Evolutionary conservation across 345 rosid species (phyloP), one percentile per base, ranked within the genome.

Genomic region (Pugionium cornutum): DNA sequence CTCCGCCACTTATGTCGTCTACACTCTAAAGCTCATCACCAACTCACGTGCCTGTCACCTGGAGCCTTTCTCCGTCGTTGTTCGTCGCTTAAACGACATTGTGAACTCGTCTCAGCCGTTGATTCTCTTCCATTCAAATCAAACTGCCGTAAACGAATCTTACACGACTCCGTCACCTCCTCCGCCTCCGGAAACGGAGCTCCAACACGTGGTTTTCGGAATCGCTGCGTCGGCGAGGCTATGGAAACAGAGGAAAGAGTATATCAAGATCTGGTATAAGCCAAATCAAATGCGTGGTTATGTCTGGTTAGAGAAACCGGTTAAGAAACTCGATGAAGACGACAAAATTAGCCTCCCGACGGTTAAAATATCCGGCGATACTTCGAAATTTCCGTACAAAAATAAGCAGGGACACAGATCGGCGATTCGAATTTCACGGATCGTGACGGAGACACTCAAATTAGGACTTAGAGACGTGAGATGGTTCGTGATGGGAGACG

Each of bases 401-500:
- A 94, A 90, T 77, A 75, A 69, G 63, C 89, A 94, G 52, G 99
- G 99, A 5, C 99, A 94, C 83, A 74, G 96, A 58, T 94, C 99
- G 33, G 99, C 99, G 58, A 85, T 94, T 27, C 80, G 99, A 73
- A 86, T 94, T 67, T 90, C 97, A 4, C 54, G 99, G 39, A 90
- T 94, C 70, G 96, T 94, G n/a, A 80, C 99, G 44, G 99, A 94
- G 67, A 89, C 99, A 1, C 78, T 90, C 6, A 79, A 81, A 1
- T 56, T 88, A 57, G 92, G 92, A 35, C 77, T 82, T 43, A 57
- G 74, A 31, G 83, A 85, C 53, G 96, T 86, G 67, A 67, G 97
- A 79, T 94, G 99, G 99, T 88, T 94, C 72, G 97, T 94, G 45
- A 94, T 94, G 97, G 95, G 99, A 4, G 99, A 94, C 76, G 99